phyloP scores from a whole-genome alignment of 2,329 filamentous ascomycete species.

The Microthyrium microscopicum region DNA sequence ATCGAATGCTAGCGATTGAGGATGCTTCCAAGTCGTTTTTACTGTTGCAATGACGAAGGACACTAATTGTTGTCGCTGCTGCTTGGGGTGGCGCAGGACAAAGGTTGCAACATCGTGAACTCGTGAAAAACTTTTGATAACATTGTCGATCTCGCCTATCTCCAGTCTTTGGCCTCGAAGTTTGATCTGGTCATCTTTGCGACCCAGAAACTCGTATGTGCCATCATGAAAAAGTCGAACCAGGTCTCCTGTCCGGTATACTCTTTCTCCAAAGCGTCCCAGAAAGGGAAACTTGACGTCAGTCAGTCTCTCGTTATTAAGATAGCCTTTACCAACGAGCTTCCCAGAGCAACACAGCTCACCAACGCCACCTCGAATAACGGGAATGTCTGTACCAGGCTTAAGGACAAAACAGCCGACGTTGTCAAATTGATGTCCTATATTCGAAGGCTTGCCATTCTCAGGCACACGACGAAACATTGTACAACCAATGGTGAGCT shows the following conservation, averaged over 20 bases:
- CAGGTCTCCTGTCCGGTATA: slow-evolving; percentile 82
- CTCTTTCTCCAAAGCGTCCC: slow-evolving; percentile 22
- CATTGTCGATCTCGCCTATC: slow-evolving; percentile 78
- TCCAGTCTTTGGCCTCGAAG: slow-evolving; percentile 78
- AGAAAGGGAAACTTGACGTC: slow-evolving; percentile 57
- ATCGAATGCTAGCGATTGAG: not conserved
- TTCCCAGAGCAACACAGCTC: slow-evolving; percentile 80
- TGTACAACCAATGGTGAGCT: slow-evolving; percentile 83
- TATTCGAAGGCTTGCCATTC: slow-evolving; percentile 72
- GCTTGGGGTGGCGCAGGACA: slow-evolving; percentile 52
- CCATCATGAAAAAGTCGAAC: slow-evolving; percentile 66
- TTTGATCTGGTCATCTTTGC: slow-evolving; percentile 85
- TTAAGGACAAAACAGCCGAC: slow-evolving; percentile 68
- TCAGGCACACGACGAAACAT: slow-evolving; percentile 69
- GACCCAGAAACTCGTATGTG: slow-evolving; percentile 73
- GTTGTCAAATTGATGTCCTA: slow-evolving; percentile 73
- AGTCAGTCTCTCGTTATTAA: slow-evolving; percentile 66
- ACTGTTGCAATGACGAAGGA: slow-evolving; percentile 40
- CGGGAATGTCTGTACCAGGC: slow-evolving; percentile 51
- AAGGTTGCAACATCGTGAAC: slow-evolving; percentile 60
- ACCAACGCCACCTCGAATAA: slow-evolving; percentile 63
- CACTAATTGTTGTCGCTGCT: slow-evolving; percentile 68
- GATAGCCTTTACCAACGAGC: slow-evolving; percentile 77
- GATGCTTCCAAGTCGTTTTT: not conserved
- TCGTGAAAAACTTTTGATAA: slow-evolving; percentile 44